Evolutionary conservation across 306 rosid genomes (phyloP).

Genomic region (Lathyrus tuberosus): DNA sequence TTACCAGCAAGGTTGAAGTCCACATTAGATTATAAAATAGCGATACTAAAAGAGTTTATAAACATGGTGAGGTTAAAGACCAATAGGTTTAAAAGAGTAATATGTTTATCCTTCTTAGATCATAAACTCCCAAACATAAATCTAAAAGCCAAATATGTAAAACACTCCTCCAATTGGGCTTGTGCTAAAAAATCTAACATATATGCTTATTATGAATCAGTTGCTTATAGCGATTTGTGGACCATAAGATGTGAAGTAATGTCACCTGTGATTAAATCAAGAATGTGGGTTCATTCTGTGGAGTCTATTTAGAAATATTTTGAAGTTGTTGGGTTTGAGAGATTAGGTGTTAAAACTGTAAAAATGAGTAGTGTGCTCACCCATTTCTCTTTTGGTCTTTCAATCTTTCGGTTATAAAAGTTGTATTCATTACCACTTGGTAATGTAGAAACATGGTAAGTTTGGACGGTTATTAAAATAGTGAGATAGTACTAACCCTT

Average conservation of each 20-base stretch:
- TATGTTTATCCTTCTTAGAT: too few species aligned
- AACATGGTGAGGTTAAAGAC: too few species aligned
- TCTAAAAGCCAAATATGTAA: not conserved
- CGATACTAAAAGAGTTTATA: too few species aligned
- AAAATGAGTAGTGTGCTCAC: not conserved
- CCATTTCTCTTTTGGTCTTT: not conserved
- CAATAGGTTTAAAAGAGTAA: too few species aligned
- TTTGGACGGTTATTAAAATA: conserved; percentile 24
- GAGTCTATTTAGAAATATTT: not conserved
- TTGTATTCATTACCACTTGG: conserved; percentile 11
- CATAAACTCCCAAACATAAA: not conserved
- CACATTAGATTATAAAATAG: too few species aligned
- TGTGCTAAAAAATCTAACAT: too few species aligned
- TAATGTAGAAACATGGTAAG: conserved; percentile 5
- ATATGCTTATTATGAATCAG: too few species aligned
- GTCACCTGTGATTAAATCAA: not conserved
- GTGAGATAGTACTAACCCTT: conserved; percentile 9
- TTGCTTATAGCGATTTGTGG: not conserved
- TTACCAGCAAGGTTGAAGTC: too few species aligned
- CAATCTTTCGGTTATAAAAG: not conserved
- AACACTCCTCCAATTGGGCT: not conserved
- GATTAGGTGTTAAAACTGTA: too few species aligned
- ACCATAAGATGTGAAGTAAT: conserved; percentile 1
- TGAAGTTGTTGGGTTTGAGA: too few species aligned
- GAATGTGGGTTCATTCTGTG: not conserved